phyloP scores from a whole-genome alignment of 2,329 filamentous ascomycete species.

The Pseudodiploospora longispora region DNA sequence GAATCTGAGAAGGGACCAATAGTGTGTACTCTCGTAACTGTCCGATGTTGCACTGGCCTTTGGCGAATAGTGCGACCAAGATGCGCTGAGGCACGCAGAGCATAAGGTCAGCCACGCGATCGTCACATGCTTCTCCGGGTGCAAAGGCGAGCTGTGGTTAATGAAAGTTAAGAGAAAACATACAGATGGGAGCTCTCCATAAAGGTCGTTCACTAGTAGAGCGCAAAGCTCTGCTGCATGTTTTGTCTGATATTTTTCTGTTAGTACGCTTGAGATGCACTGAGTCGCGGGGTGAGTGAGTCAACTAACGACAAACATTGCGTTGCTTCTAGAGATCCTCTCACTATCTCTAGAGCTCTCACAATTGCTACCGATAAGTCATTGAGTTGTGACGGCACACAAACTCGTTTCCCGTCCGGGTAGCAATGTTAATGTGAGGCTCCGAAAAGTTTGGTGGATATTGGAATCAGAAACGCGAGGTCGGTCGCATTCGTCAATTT shows the following conservation, averaged over 20 bases:
- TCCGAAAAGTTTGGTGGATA: neutral
- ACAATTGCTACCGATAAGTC: constrained; percentile 60
- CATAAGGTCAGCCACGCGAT: constrained; percentile 19
- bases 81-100: constrained; percentile 57
- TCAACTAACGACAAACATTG: constrained; percentile 45
- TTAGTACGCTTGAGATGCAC: constrained; percentile 14
- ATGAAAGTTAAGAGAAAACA: constrained; percentile 8
- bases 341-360: constrained; percentile 70
- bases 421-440: neutral
- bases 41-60: constrained; percentile 66
- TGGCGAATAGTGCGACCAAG: constrained; percentile 66
- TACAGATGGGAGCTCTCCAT: constrained; percentile 90
- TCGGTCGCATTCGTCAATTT: constrained; percentile 12
- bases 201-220: constrained; percentile 79
- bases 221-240: constrained; percentile 80
- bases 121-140: neutral
- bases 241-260: constrained; percentile 45
- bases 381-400: constrained; percentile 35
- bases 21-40: constrained; percentile 65
- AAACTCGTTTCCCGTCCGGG: neutral
- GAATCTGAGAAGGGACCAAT: constrained; percentile 66
- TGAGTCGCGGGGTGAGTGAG: constrained; percentile 11
- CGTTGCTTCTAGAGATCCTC: constrained; percentile 68
- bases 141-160: too few species aligned
- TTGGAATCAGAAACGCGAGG: neutral